phyloP scores from a whole-genome alignment of 306 rosid species.

The Carpinus viminea region DNA sequence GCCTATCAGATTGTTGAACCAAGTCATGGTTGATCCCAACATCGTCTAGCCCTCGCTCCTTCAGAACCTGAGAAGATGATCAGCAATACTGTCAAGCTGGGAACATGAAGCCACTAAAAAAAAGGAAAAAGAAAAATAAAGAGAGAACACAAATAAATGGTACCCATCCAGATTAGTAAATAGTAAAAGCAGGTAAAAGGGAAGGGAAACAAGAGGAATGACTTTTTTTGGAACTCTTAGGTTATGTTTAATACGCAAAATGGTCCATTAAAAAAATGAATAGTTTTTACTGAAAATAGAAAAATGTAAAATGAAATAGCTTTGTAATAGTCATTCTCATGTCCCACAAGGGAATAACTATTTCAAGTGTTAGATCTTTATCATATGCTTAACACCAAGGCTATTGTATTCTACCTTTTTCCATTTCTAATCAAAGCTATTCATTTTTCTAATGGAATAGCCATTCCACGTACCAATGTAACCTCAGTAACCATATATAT shows the following conservation, averaged over 20 bases:
- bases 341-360: no score
- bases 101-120: constrained; percentile 22
- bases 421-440: no score
- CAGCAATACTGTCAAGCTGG: constrained; percentile 17
- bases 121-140: background rate
- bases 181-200: background rate
- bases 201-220: background rate
- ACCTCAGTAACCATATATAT: background rate
- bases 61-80: constrained; percentile 71
- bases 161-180: background rate
- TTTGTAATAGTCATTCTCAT: no score
- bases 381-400: no score
- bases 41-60: constrained; percentile 85
- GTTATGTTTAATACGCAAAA: no score
- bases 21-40: constrained; percentile 50
- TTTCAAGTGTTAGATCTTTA: no score
- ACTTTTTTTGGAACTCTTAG: background rate
- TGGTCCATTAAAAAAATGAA: no score
- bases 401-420: no score
- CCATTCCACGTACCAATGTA: no score
- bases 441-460: no score
- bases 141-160: background rate
- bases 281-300: no score
- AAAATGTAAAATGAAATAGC: no score
- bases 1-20: constrained; percentile 68